Evolutionary conservation across 805 yeast species (phyloP), one percentile per base, ranked within the genome.

Genomic region (Blastobotrys americana): DNA sequence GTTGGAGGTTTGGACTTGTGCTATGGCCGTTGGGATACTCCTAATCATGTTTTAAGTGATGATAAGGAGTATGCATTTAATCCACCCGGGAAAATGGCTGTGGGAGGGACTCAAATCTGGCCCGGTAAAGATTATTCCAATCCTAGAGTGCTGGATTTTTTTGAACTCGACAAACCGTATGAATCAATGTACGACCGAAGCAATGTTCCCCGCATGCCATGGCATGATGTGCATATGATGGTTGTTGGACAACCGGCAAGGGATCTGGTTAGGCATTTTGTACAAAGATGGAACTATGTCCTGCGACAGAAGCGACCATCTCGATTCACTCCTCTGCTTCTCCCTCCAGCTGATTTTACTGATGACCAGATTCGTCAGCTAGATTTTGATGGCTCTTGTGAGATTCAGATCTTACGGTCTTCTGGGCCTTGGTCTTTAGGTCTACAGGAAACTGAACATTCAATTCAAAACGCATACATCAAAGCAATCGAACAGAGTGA

Each of bases 221-320:
- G 98, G 99, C 99, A 93, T 64, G 99, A 93, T 72, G 86, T 93
- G 33, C 97, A 93, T 54, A 93, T 89, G 95, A 79, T 88, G 67
- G 80, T 94, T 1, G 77, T 89, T 2, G 99, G 99, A 10, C 94
- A 89, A 57, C 79, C 89, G 3, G 98, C 97, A 0, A 74, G 97
- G 48, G 99, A 93, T 62, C 65, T 90, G 42, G 76, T 95, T 0
- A 76, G 98, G 46, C 97, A 93, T 63, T 93, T 94, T 65, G 94
- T 88, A 10, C 98, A 93, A 67, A 76, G 99, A 56, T 93, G 98
- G 98, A 93, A 93, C 61, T 93, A 86, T 59, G 70, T 93, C 34
- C 64, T 94, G 42, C 77, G 98, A 57, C 96, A 88, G 55, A 94
- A 94, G 61, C 72, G 96, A 47, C 97, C 98, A 2, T 86, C 96